phyloP scores from a whole-genome alignment of 2,329 filamentous ascomycete species.

The Curvularia hawaiiensis region DNA sequence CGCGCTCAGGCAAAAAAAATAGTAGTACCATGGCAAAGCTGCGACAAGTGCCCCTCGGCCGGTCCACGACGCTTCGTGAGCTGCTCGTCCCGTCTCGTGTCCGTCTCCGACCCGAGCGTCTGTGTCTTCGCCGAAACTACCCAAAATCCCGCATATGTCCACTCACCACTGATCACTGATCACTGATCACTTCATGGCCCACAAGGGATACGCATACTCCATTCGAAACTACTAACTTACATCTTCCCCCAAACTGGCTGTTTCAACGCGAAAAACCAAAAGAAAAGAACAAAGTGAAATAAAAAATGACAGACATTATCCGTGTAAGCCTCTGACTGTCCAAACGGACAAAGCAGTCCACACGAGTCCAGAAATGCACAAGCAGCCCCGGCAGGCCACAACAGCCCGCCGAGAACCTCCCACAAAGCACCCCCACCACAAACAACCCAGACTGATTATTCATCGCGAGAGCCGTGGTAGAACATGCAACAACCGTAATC shows the following conservation, averaged over 20 bases:
- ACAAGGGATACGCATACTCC: constrained; percentile 21
- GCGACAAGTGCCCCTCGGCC: too few species aligned
- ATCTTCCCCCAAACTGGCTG: constrained; percentile 28
- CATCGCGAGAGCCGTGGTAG: constrained; percentile 22
- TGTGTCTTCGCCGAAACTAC: too few species aligned
- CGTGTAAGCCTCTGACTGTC: constrained; percentile 18
- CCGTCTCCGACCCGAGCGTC: background rate
- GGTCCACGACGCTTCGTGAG: background rate
- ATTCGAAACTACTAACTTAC: constrained; percentile 30
- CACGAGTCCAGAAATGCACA: constrained; percentile 18
- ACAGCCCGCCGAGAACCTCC: constrained; percentile 13
- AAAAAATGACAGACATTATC: constrained; percentile 38
- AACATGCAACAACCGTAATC: constrained; percentile 31
- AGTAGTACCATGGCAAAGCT: too few species aligned
- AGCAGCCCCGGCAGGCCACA: constrained; percentile 3
- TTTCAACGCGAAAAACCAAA: constrained; percentile 30
- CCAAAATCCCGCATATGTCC: background rate
- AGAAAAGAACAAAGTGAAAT: constrained; percentile 13
- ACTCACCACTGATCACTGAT: too few species aligned
- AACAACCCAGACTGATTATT: constrained; percentile 23
- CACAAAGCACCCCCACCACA: constrained; percentile 8
- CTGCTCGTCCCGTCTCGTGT: background rate
- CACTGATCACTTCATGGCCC: background rate
- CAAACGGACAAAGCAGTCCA: constrained; percentile 15
- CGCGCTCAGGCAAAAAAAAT: background rate